phyloP scores from a whole-genome alignment of 1,284 basidiomycete genomes.

The Pterula multifida region DNA sequence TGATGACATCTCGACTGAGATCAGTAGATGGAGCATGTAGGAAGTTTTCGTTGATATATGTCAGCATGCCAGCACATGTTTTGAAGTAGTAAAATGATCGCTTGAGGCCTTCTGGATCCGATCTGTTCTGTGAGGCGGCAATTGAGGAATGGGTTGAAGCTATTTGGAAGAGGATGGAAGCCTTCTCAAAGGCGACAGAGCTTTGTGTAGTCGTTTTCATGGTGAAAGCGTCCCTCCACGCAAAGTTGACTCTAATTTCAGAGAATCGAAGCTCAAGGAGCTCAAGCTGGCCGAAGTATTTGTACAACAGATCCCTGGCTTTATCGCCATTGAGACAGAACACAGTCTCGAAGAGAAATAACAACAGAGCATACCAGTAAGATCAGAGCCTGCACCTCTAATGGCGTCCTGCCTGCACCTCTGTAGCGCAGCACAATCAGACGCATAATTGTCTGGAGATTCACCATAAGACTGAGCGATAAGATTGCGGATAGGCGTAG shows the following conservation, averaged over 20 bases:
- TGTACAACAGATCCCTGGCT: constrained; percentile 93
- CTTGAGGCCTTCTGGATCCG: constrained; percentile 91
- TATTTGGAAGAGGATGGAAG: constrained; percentile 95
- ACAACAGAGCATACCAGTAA: constrained; percentile 53
- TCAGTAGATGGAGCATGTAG: constrained; percentile 97
- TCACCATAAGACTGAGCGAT: constrained; percentile 94
- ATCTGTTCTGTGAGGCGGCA: constrained; percentile 71
- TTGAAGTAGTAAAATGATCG: constrained; percentile 88
- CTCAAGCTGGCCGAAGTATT: constrained; percentile 99
- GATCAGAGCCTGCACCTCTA: constrained; percentile 86
- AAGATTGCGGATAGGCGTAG: constrained; percentile 72
- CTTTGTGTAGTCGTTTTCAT: constrained; percentile 88
- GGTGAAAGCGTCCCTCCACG: constrained; percentile 96
- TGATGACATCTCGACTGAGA: constrained; percentile 88
- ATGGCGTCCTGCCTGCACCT: constrained; percentile 93
- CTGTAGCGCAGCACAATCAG: constrained; percentile 78
- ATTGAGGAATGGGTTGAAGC: constrained; percentile 89
- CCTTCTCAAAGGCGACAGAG: constrained; percentile 97
- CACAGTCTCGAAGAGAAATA: too few species aligned
- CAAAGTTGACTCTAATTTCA: constrained; percentile 91
- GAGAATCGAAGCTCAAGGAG: constrained; percentile 94
- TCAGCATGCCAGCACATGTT: constrained; percentile 94
- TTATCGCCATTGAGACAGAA: too few species aligned
- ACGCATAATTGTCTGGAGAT: constrained; percentile 75
- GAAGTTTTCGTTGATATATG: constrained; percentile 99